These are phyloP conservation scores for Aschersonia sp. DNA, from an alignment of 2,329 filamentous ascomycete species.

Conservation along the genomic window DNA sequence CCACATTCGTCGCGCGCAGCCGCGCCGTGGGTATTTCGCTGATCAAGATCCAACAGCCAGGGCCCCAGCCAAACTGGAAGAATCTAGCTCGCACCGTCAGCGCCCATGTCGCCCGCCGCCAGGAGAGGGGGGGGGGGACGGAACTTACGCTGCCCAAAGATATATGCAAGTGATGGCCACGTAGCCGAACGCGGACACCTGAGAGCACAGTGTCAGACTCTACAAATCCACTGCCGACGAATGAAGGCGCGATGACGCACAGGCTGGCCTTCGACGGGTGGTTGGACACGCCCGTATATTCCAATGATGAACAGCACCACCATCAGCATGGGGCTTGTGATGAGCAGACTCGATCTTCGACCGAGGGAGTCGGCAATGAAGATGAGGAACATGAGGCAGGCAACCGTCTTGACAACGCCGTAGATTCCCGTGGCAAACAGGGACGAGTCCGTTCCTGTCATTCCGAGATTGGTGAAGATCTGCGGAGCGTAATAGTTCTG, in stretches of 20 bases:
- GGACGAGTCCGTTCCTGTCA: conserved; percentile 37
- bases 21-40: conserved; percentile 53
- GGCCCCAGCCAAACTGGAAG: conserved; percentile 59
- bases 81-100: conserved; percentile 17
- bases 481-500: conserved; percentile 53
- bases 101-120: conserved; percentile 6
- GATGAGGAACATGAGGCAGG: conserved; percentile 48
- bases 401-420: conserved; percentile 53
- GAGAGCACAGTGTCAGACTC: neutral
- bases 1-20: conserved; percentile 51
- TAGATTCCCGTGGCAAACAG: conserved; percentile 64
- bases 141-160: conserved; percentile 43
- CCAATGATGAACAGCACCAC: conserved; percentile 55
- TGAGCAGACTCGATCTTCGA: conserved; percentile 42
- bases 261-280: conserved; percentile 34
- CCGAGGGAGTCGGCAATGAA: conserved; percentile 57
- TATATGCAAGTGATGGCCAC: conserved; percentile 58
- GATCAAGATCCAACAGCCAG: conserved; percentile 59
- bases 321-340: conserved; percentile 49
- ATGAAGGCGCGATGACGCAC: conserved; percentile 14
- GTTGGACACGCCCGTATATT: conserved; percentile 50
- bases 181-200: conserved; percentile 51
- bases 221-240: no score
- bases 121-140: neutral
- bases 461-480: conserved; percentile 52